Conservation (phyloP, 2,329 filamentous ascomycete species). For the Aspergillus aculeatus region DNA sequence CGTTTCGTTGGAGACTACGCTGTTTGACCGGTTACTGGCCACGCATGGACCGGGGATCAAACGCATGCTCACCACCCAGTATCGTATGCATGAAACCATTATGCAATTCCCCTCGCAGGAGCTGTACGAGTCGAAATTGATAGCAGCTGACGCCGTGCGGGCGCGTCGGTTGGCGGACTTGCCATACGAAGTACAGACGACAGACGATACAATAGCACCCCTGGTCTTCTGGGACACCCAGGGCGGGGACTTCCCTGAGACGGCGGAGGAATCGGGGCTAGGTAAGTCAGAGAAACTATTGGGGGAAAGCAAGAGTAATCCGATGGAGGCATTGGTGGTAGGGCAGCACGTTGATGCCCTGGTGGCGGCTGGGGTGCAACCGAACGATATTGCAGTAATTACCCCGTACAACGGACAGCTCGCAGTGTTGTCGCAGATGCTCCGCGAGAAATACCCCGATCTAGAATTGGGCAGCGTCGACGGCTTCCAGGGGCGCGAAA, state of each 20-base stretch:
- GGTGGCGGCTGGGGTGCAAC: conserved; percentile 73
- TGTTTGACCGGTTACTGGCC: conserved; percentile 84
- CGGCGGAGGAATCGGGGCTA: conserved; percentile 69
- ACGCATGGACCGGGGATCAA: conserved; percentile 84
- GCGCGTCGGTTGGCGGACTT: conserved; percentile 72
- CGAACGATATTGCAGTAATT: conserved; percentile 86
- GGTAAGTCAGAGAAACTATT: conserved; percentile 51
- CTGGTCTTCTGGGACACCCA: conserved; percentile 95
- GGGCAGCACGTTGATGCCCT: conserved; percentile 72
- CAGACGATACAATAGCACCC: conserved; percentile 83
- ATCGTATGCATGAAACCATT: conserved; percentile 95
- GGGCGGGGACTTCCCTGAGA: conserved; percentile 86
- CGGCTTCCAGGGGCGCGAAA: conserved; percentile 95
- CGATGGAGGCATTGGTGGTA: conserved; percentile 82
- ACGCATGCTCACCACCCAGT: conserved; percentile 93
- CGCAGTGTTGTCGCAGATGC: conserved; percentile 67
- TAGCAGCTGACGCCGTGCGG: conserved; percentile 78
- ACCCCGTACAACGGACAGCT: conserved; percentile 97
- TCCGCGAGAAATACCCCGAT: conserved; percentile 78
- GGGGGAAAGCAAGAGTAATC: conserved; percentile 84
- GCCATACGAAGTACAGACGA: conserved; percentile 72
- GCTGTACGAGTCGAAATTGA: conserved; percentile 77
- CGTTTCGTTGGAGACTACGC: conserved; percentile 75
- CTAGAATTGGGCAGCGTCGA: conserved; percentile 96
- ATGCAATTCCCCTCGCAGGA: conserved; percentile 92